Evolutionary conservation across 225 moss, liverwort and hornwort species (phyloP).

Genomic region (Ulota crispa): DNA sequence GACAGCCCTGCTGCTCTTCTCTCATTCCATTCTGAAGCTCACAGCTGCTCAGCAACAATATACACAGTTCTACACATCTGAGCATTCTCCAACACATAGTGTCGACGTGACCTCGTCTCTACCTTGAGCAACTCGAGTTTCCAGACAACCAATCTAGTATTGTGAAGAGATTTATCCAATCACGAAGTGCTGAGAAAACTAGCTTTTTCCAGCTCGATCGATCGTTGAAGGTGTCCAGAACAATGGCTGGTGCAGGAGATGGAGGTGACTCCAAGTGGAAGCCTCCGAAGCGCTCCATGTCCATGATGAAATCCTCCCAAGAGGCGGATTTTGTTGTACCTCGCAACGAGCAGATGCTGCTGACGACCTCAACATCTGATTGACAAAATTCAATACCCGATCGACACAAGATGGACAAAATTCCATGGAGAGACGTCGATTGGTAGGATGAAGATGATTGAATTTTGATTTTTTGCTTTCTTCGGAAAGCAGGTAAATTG

Average conservation of each 20-base stretch:
- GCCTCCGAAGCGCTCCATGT: conserved; percentile 25
- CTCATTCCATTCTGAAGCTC: neutral
- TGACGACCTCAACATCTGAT: neutral
- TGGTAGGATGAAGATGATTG: neutral
- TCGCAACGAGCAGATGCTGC: neutral
- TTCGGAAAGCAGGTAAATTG: neutral
- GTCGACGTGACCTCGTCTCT: too few relatives aligned
- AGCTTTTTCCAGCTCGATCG: neutral
- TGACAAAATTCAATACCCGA: neutral
- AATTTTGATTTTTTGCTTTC: neutral
- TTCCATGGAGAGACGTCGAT: neutral
- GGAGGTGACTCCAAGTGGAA: conserved; percentile 49
- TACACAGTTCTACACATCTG: neutral
- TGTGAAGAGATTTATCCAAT: neutral
- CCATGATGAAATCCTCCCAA: neutral
- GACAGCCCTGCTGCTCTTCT: neutral
- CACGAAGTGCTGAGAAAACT: neutral
- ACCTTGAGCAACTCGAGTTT: neutral
- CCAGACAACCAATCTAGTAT: neutral
- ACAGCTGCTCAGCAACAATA: neutral
- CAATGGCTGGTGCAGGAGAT: conserved; percentile 36
- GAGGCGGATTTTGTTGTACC: neutral
- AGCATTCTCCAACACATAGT: neutral
- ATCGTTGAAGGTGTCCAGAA: neutral
- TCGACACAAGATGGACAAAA: neutral